Evolutionary conservation across 129 eudicot species (phyloP).

Genomic region (Chrysanthemum lavandulifolium): DNA sequence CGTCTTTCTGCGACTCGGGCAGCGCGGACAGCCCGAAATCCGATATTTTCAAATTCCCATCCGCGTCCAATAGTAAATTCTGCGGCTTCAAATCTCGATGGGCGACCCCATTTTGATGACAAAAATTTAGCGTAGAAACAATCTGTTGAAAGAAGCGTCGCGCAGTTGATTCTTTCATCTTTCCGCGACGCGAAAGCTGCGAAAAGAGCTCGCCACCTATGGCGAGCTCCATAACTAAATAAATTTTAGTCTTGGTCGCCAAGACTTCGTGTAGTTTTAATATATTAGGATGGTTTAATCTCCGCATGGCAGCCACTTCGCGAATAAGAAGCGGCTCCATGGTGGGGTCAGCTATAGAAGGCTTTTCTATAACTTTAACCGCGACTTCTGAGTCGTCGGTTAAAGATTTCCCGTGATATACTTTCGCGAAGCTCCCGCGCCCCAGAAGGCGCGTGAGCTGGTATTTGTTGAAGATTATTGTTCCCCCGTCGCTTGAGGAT

Average conservation of each 20-base stretch:
- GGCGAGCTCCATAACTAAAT: slow-evolving; percentile 94
- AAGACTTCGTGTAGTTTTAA: slow-evolving; percentile 70
- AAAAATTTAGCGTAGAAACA: slow-evolving; percentile 62
- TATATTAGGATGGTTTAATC: slow-evolving; percentile 68
- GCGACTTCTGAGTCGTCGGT: slow-evolving; percentile 45
- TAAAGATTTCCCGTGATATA: slow-evolving; percentile 48
- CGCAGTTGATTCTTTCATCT: slow-evolving; percentile 60
- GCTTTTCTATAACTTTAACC: slow-evolving; percentile 65
- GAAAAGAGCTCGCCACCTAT: slow-evolving; percentile 62
- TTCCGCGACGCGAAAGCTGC: slow-evolving; percentile 51
- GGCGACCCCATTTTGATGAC: slow-evolving; percentile 73
- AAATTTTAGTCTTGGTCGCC: slow-evolving; percentile 76
- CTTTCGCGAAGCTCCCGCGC: slow-evolving; percentile 83
- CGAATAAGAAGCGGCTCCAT: slow-evolving; percentile 67
- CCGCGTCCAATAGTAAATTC: slow-evolving; percentile 47
- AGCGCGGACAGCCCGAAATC: slow-evolving; percentile 87
- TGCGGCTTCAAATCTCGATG: slow-evolving; percentile 90
- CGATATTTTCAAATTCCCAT: slow-evolving; percentile 48
- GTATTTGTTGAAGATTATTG: slow-evolving; percentile 58
- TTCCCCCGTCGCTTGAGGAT: slow-evolving; percentile 50
- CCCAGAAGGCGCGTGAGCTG: slow-evolving; percentile 66
- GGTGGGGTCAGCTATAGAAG: slow-evolving; percentile 35
- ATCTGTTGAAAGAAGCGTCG: slow-evolving; percentile 59
- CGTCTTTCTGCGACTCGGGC: slow-evolving; percentile 48
- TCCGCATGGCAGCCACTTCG: slow-evolving; percentile 84